Percentiles rank a stretch among this genome's conserved stretches.
Conservation (phyloP, 306 rosid species). For the Cercis canadensis region DNA sequence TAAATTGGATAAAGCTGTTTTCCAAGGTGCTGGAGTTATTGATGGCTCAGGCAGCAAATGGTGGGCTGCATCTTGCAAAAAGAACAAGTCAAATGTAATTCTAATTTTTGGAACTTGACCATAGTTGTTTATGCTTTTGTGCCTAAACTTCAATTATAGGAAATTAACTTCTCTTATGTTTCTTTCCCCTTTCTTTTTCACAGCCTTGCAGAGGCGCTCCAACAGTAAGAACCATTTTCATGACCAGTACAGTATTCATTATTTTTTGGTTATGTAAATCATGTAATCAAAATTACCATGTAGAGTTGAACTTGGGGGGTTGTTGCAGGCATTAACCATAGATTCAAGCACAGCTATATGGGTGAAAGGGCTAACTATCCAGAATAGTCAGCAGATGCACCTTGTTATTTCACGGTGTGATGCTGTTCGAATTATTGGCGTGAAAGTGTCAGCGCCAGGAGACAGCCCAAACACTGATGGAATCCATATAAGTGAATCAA, state of each 20-base stretch:
- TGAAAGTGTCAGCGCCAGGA: conserved; percentile 77
- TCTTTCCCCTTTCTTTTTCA: conserved; percentile 25
- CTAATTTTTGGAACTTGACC: conserved; percentile 6
- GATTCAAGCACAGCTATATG: conserved; percentile 74
- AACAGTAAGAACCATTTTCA: conserved; percentile 69
- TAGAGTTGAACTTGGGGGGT: conserved; percentile 36
- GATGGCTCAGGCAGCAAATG: conserved; percentile 98
- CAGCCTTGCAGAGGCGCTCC: conserved; percentile 99
- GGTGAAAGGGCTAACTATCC: conserved; percentile 80
- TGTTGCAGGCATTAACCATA: conserved; percentile 86
- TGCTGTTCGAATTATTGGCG: conserved; percentile 66
- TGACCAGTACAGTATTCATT: background rate
- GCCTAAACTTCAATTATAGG: conserved; percentile 17
- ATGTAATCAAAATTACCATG: conserved; percentile 19
- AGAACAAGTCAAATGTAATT: conserved; percentile 81
- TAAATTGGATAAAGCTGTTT: conserved; percentile 59
- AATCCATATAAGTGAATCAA: conserved; percentile 89
- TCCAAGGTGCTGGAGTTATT: conserved; percentile 87
- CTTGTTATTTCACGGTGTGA: conserved; percentile 70
- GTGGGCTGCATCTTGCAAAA: conserved; percentile 99
- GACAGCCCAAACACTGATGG: conserved; percentile 98
- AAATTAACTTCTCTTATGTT: conserved; percentile 9
- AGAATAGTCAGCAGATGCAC: conserved; percentile 95
- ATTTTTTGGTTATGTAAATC: conserved; percentile 26
- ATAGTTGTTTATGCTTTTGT: conserved; percentile 12